Base-by-base conservation (phyloP, 805 yeast genomes). In the Nakazawaea anatomiae region DNA sequence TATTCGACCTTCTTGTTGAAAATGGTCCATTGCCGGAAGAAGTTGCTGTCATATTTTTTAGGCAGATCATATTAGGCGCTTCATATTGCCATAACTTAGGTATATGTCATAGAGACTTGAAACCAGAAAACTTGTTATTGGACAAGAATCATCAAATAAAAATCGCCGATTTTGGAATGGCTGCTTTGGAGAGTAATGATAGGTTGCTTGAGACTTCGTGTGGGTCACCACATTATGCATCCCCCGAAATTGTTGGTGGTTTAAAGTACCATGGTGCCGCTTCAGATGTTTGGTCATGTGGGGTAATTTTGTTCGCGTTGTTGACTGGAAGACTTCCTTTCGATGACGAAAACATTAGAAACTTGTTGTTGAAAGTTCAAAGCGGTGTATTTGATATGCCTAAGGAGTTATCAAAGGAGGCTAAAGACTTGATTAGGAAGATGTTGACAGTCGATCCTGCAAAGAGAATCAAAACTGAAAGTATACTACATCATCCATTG, bases 101-200 rank as follows among this genome's bases (percentile, higher is more conserved):
- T 49, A 87, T 87, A 54, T 79, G 91, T 60, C 95, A 87, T 61
- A 75, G 95, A 59, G 95, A 87, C 66, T 72, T 87, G 62, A 87
- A 87, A 63, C 92, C 94, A 3, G 95, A 87, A 62, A 87, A 87
- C 63, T 72, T 87, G 53, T 64, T 87, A 51, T 68, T 87, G 29
- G 94, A 87, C 66, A 70, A 69, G 51, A 74, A 80, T 50, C 75
- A 80, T 54, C 83, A 81, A 57, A 85, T 87, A 50, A 87, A 87
- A 60, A 80, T 87, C 57, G 94, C 94, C 4, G 95, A 87, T 68
- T 87, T 87, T 61, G 95, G 95, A 50, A 87, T 87, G 95, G 95
- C 95, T 30, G 94, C 94, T 27, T 71, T 87, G 54, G 92, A 87
- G 63, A 76, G 82, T 54, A 80, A 80, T 51, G 88, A 83, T 49